Base-by-base conservation (phyloP, 768 basidiomycete species). In the Leccinum pellstonianum region DNA sequence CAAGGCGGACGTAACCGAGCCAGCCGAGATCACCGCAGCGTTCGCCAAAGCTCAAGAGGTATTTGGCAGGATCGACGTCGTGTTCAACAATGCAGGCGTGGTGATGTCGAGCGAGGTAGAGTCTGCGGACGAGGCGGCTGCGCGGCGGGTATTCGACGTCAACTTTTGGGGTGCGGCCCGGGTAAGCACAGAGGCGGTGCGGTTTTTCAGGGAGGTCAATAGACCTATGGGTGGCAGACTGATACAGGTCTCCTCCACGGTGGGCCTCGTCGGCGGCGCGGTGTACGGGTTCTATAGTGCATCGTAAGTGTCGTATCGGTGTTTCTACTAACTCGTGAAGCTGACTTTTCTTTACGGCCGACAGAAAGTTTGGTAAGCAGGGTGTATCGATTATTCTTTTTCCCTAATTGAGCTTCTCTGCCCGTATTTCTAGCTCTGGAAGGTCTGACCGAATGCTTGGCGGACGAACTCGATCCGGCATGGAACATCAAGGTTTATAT, bases 51-150 rank as follows among this genome's bases (percentile, higher is more conserved):
- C 71, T 1, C 43, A 70, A 23, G 54, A 62, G 17, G 56, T 56
- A 5, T 77, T 78, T 58, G 76, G 75, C 12, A 62, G 71, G n/a
- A 61, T 77, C 15, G 76, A 78, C 43, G 71, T 77, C 52, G 78
- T 78, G n/a, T 73, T 75, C 63, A 76, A 71, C 64, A 77, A 76
- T 48, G 75, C 76, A 0, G 77, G 73, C 10, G 43, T 52, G 55
- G 64, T 7, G 65, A 59, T 56, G 15, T 31, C 68, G 1, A 71
- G 68, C 1, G 77, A 81, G 59, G 57, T 77, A n/a, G 81, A 80
- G 64, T 71, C 62, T 8, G 55, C 68, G 15, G 64, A 66, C 15
- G 75, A 75, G 9, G 62, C 64, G 2, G 64, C 67, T 0, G 76
- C 76, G 5, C 70, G 75, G 6, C 58, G 55, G 11, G 19, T 73